phyloP scores from a whole-genome alignment of 108 stramenopile species.

The Phaeodactylum tricornutum region DNA sequence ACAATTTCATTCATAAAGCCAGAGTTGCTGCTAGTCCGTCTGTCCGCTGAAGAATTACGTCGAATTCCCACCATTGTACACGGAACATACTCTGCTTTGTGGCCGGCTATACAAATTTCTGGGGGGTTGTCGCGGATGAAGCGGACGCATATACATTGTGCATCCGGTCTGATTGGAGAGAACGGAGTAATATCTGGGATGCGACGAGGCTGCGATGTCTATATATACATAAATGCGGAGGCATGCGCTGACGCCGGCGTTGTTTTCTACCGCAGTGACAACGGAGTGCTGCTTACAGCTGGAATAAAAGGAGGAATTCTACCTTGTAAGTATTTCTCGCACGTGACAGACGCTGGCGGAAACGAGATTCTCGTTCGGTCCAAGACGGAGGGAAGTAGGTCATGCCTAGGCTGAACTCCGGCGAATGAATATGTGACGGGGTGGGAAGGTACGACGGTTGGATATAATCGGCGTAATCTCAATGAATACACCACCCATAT shows the following conservation, averaged over 20 bases:
- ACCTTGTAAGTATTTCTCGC: constrained; percentile 52
- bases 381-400: too few relatives aligned
- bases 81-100: constrained; percentile 58
- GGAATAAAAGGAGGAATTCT: constrained; percentile 56
- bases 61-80: constrained; percentile 44
- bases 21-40: constrained; percentile 31
- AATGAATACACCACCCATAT: background rate
- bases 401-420: too few relatives aligned
- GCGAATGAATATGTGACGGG: background rate
- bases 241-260: constrained; percentile 56
- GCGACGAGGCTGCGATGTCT: constrained; percentile 48
- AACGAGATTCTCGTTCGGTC: constrained; percentile 1
- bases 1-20: constrained; percentile 41
- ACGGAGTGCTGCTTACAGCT: constrained; percentile 65
- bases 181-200: constrained; percentile 74
- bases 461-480: background rate
- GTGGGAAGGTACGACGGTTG: background rate
- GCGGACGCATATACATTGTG: constrained; percentile 80
- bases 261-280: constrained; percentile 53
- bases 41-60: constrained; percentile 37
- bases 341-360: constrained; percentile 21
- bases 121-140: constrained; percentile 59
- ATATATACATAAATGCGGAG: constrained; percentile 51
- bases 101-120: constrained; percentile 42
- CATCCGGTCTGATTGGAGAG: constrained; percentile 46